phyloP scores from a whole-genome alignment of 2,329 filamentous ascomycete genomes.

The Fusarium staphyleae region DNA sequence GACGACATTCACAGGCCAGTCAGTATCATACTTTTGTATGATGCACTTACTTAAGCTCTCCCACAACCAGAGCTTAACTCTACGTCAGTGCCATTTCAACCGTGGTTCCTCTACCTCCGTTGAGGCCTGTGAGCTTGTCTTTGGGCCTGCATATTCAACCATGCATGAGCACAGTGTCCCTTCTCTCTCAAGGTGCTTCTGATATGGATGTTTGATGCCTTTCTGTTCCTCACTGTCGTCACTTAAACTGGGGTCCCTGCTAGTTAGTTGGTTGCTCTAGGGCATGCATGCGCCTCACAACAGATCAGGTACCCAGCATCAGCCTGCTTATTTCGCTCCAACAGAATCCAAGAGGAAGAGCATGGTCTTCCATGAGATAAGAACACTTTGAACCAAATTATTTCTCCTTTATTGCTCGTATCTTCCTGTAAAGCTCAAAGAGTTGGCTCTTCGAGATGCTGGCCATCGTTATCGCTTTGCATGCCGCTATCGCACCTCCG shows the following conservation, averaged over 20 bases:
- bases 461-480: conserved; percentile 29
- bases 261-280: conserved; percentile 20
- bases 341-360: too few species aligned
- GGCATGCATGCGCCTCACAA: conserved; percentile 30
- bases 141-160: background rate
- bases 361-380: background rate
- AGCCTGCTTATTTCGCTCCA: background rate
- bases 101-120: too few species aligned
- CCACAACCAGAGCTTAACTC: too few species aligned
- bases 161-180: background rate
- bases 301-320: conserved; percentile 23
- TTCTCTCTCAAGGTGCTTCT: conserved; percentile 11
- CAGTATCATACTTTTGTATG: too few species aligned
- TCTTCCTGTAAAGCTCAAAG: background rate
- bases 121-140: background rate
- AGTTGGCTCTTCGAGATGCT: background rate
- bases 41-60: too few species aligned
- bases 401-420: background rate
- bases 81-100: too few species aligned
- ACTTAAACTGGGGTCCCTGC: conserved; percentile 35
- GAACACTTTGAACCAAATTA: background rate
- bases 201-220: conserved; percentile 25
- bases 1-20: background rate
- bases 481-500: conserved; percentile 33
- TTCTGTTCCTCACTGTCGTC: conserved; percentile 26